Base-by-base conservation (phyloP, 2,329 filamentous ascomycete genomes). In the Coniella vitis region DNA sequence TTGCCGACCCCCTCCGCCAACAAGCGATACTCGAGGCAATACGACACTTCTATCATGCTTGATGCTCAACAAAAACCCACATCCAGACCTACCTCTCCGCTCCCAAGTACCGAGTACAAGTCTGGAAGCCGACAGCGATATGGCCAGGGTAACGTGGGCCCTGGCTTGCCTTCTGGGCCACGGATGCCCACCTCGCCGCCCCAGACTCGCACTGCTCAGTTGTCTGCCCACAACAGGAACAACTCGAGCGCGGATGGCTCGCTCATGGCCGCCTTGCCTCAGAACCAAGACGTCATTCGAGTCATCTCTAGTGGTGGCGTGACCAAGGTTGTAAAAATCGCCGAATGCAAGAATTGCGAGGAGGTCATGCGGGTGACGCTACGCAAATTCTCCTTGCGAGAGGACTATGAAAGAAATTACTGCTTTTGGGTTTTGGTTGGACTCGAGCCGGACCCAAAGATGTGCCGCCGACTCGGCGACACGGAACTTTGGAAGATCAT, bases 381-480 rank as follows among this genome's bases (percentile, higher is more conserved):
- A 38, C 82, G 86, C 57, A 97, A 97, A 65, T 87, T 95, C 55
- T 83, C 84, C 36, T 76, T 95, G 25, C 87, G 90, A 19, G 90
- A 95, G 62, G 87, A 91, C 54, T 90, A 96, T 60, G 87, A 93
- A 63, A 82, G 90, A 60, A 95, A 94, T 61, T 97, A 95, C 69
- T 96, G 90, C 71, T 97, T 98, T 70, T 97, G 93, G 74, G 85
- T 95, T 1, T 74, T 97, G 51, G 84, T 88, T 56, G 91, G 90
- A 44, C 73, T 89, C 35, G 89, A 96, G 41, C 84, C 90, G 2
- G 85, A 93, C 57, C 85, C 89, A 25, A 79, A 77, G 43, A 83
- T 90, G 61, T 94, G 88, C 64, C 83, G 90, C 52, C 83, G 87
- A 43, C 74, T 97, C 35, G 84, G 84, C 31, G 93, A 98, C 60